Evolutionary conservation across 176 grass and related monocot genomes (phyloP), one percentile per base, ranked within the genome.

Genomic region (Zoysia pacifica): DNA sequence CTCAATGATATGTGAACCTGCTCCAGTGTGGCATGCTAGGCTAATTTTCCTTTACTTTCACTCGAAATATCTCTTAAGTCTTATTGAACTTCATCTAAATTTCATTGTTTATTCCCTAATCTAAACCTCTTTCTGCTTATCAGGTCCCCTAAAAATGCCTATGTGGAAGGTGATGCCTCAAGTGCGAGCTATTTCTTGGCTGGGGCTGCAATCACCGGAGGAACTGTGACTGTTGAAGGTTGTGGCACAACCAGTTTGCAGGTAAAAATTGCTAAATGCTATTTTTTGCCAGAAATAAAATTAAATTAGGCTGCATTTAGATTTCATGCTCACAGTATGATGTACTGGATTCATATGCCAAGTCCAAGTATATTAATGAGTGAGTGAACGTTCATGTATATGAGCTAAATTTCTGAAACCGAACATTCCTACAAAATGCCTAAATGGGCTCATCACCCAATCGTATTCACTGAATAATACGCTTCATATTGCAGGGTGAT

Each of bases 151-250:
- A 71, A 81, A 88, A 93, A 89, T 68, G 93, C 97, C 44, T 99
- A 95, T 73, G 97, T 99, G 2, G 97, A 99, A 93, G 97, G 97
- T 48, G 97, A 99, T 86, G 97, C 97, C 82, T 99, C 97, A 35
- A 99, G 97, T 82, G 97, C 97, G 15, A 99, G 97, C 84, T 99
- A 99, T 83, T 99, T 99, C 84, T 84, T 99, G 84, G 97, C 97
- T 64, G 97, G 97, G 63, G 93, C 90, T 90, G 97, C 97, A 70
- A 93, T 99, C 63, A 99, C 97, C 48, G 97, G 97, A 73, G 97
- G 97, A 10, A 99, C 97, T 45, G 86, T 99, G 47, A 99, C 93
- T 54, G 97, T 99, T 55, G 81, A 95, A 88, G 97, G 97, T 62
- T 99, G 97, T 38, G 97, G 97, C 60, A 95, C 90, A 35, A 86